Evolutionary conservation across 129 eudicot genomes (phyloP).

Genomic region (Saposhnikovia divaricata): DNA sequence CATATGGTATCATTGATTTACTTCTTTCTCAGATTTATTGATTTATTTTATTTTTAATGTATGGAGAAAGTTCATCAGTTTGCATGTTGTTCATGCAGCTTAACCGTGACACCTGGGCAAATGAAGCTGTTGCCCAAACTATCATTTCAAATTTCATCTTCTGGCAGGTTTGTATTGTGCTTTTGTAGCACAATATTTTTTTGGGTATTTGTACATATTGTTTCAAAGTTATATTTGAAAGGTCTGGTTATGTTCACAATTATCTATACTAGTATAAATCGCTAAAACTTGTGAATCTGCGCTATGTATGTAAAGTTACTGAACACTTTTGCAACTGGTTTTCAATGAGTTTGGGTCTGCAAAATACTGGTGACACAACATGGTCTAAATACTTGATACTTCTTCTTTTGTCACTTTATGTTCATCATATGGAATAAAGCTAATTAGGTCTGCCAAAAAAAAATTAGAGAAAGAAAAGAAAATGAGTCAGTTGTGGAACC

Average conservation of each 20-base stretch:
- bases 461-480: too few relatives aligned
- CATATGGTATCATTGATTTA: slow-evolving; percentile 63
- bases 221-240: not conserved
- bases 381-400: not conserved
- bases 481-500: not conserved
- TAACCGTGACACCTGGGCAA: slow-evolving; percentile 98
- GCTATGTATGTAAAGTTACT: not conserved
- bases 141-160: slow-evolving; percentile 78
- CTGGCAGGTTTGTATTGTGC: slow-evolving; percentile 74
- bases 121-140: slow-evolving; percentile 98
- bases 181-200: not conserved
- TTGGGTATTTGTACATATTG: too few relatives aligned
- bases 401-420: not conserved
- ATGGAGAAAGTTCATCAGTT: not conserved
- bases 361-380: not conserved
- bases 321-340: not conserved
- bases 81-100: slow-evolving; percentile 46
- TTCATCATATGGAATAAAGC: not conserved
- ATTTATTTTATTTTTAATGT: too few relatives aligned
- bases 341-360: not conserved
- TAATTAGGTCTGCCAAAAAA: not conserved
- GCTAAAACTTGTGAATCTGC: not conserved
- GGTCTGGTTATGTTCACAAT: not conserved
- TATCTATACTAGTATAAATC: not conserved
- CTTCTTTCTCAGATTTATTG: not conserved